These are phyloP conservation scores for Lactarius sp. DNA, from an alignment of 768 basidiomycete species.

Conservation along the genomic window DNA sequence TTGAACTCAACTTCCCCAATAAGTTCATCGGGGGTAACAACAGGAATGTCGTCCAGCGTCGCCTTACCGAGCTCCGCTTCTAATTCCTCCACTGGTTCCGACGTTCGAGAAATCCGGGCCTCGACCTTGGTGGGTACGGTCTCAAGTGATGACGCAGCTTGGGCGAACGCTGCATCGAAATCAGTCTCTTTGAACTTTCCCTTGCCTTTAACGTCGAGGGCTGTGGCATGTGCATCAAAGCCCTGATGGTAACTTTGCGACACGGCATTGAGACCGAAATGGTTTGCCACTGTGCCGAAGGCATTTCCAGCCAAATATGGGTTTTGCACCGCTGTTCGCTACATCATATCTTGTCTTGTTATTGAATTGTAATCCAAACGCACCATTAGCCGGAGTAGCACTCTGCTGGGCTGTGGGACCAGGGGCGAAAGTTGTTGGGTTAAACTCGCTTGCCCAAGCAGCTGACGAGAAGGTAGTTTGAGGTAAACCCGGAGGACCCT, in stretches of 20 bases:
- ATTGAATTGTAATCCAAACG: not conserved
- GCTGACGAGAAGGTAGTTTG: not conserved
- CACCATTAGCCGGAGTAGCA: not conserved
- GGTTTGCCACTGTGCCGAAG: slow-evolving; percentile 18
- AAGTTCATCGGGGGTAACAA: slow-evolving; percentile 20
- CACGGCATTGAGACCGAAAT: slow-evolving; percentile 25
- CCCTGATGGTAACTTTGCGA: slow-evolving; percentile 24
- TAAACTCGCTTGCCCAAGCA: slow-evolving; percentile 29
- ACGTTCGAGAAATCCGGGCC: slow-evolving; percentile 24
- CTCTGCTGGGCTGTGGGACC: slow-evolving; percentile 5
- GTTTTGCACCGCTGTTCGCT: slow-evolving; percentile 14
- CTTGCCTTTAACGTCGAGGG: slow-evolving; percentile 51
- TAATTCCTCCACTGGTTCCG: slow-evolving; percentile 47
- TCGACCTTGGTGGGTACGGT: slow-evolving; percentile 38
- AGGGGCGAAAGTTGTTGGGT: not conserved
- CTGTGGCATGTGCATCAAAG: slow-evolving; percentile 18
- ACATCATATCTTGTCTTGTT: not conserved
- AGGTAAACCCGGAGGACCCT: not conserved
- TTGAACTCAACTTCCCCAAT: slow-evolving; percentile 41
- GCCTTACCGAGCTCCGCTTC: slow-evolving; percentile 35
- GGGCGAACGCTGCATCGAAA: slow-evolving; percentile 82
- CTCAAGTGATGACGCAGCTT: slow-evolving; percentile 51
- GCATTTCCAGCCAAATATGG: slow-evolving; percentile 6
- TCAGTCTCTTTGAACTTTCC: slow-evolving; percentile 74
- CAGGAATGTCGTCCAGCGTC: slow-evolving; percentile 24